phyloP scores from a whole-genome alignment of 1,139 yeast genomes.

The Meyerozyma athensensis region DNA sequence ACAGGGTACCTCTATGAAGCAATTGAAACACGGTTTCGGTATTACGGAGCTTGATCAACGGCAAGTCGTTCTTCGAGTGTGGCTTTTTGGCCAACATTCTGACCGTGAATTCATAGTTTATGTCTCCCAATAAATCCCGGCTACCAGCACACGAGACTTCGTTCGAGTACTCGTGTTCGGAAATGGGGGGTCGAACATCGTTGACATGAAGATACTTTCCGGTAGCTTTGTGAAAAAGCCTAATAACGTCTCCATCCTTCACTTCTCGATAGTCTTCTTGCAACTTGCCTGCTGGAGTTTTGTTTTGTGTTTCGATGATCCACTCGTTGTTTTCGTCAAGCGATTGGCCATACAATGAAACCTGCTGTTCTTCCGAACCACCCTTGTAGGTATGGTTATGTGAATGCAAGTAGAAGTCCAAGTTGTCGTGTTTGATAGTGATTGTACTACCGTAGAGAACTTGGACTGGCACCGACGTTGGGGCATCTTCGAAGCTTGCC shows the following conservation, averaged over 20 bases:
- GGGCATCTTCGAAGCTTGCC: conserved; percentile 41
- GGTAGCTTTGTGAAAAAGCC: conserved; percentile 59
- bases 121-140: conserved; percentile 40
- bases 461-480: conserved; percentile 39
- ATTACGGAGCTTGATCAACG: conserved; percentile 43
- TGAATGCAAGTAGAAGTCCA: conserved; percentile 68
- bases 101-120: conserved; percentile 50
- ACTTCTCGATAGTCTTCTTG: conserved; percentile 32
- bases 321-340: conserved; percentile 59
- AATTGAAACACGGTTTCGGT: conserved; percentile 56
- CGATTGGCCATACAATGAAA: conserved; percentile 52
- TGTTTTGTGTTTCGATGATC: conserved; percentile 50
- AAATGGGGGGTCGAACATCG: conserved; percentile 64
- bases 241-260: conserved; percentile 47
- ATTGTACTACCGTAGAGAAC: conserved; percentile 64
- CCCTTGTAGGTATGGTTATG: conserved; percentile 48
- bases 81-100: conserved; percentile 26
- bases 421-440: conserved; percentile 57
- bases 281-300: conserved; percentile 26
- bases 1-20: conserved; percentile 53
- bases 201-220: conserved; percentile 56
- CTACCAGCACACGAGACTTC: conserved; percentile 69
- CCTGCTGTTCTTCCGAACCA: conserved; percentile 65
- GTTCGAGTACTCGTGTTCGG: conserved; percentile 74
- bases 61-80: conserved; percentile 26